Percentiles rank a stretch among this genome's conserved stretches.
Evolutionary conservation across 2,329 filamentous ascomycete genomes (phyloP).

Genomic region (Exserohilum turcica): DNA sequence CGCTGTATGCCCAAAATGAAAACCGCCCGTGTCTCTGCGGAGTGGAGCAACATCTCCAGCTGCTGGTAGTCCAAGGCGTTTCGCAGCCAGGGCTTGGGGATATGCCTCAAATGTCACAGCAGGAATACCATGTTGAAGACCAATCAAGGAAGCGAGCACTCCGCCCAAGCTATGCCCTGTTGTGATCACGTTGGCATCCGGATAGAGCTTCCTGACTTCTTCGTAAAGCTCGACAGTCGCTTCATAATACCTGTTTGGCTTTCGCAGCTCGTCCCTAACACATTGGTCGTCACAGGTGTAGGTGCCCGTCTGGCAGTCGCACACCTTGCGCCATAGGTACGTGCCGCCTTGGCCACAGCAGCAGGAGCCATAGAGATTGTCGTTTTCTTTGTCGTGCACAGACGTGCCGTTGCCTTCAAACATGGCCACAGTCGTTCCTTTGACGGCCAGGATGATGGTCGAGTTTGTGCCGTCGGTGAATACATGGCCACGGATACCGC

Average conservation of each 20-base stretch:
- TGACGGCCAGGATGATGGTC: conserved; percentile 42
- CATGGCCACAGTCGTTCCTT: conserved; percentile 45
- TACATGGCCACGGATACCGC: conserved; percentile 44
- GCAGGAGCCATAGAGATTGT: conserved; percentile 45
- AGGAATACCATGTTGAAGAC: conserved; percentile 41
- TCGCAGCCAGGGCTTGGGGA: conserved; percentile 44
- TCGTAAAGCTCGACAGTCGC: conserved; percentile 42
- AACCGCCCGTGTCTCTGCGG: conserved; percentile 41
- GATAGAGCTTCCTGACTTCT: conserved; percentile 42
- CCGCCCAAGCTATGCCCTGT: conserved; percentile 45
- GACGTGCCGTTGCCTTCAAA: conserved; percentile 46
- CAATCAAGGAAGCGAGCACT: conserved; percentile 43
- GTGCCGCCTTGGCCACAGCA: conserved; percentile 45
- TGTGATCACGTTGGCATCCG: conserved; percentile 41
- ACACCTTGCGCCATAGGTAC: conserved; percentile 44
- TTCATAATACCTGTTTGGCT: conserved; percentile 42
- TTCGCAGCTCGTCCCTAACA: conserved; percentile 36
- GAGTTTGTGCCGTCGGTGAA: conserved; percentile 42
- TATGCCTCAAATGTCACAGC: conserved; percentile 44
- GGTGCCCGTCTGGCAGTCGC: conserved; percentile 44
- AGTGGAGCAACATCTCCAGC: conserved; percentile 38
- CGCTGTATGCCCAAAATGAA: conserved; percentile 45
- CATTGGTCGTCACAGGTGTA: conserved; percentile 45
- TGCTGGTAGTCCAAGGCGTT: conserved; percentile 38
- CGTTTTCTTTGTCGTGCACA: conserved; percentile 45